Conservation (phyloP, 2,329 filamentous ascomycete genomes). For the Botryotinia convoluta region DNA sequence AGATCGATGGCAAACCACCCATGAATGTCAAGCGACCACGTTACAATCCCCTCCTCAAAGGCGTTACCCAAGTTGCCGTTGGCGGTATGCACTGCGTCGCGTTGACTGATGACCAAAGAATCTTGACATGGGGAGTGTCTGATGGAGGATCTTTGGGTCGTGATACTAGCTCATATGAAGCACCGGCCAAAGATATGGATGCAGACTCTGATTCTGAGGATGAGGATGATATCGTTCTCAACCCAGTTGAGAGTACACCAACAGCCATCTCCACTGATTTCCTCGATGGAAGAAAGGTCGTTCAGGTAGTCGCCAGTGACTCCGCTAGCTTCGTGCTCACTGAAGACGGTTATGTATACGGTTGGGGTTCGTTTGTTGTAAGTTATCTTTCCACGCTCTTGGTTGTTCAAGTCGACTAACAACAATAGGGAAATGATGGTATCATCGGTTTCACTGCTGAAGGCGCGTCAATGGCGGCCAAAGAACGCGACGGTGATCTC, state of each 20-base stretch:
- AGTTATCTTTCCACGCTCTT: conserved; percentile 28
- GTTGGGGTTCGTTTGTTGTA: conserved; percentile 80
- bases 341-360: conserved; percentile 71
- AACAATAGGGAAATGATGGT: conserved; percentile 57
- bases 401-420: conserved; percentile 22
- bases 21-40: conserved; percentile 75
- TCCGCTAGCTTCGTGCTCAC: conserved; percentile 75
- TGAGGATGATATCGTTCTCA: conserved; percentile 58
- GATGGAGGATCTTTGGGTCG: conserved; percentile 79
- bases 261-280: conserved; percentile 34
- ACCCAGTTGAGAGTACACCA: conserved; percentile 70
- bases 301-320: conserved; percentile 63
- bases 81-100: conserved; percentile 81
- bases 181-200: conserved; percentile 57
- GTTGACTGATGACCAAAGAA: conserved; percentile 75
- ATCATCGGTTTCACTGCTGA: conserved; percentile 52
- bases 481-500: neutral
- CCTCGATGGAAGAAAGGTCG: neutral
- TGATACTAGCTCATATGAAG: conserved; percentile 59
- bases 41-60: conserved; percentile 59
- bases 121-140: conserved; percentile 85
- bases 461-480: neutral
- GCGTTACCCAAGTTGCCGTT: conserved; percentile 72
- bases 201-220: conserved; percentile 45
- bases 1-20: conserved; percentile 55